Evolutionary conservation across 2,329 filamentous ascomycete species (phyloP).

Genomic region (Clarireedia paspali): DNA sequence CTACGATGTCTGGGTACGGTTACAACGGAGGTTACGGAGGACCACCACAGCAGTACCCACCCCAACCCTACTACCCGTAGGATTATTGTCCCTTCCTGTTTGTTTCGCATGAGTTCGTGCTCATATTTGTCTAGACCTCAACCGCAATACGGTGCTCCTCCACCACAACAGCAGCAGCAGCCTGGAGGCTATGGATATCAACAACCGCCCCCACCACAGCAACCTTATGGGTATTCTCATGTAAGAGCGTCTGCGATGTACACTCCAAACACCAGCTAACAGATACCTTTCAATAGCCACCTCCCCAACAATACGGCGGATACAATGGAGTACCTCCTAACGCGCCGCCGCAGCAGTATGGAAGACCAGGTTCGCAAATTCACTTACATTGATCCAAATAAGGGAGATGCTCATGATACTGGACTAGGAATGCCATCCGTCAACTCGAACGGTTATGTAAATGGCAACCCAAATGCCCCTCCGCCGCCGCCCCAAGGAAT

Average conservation of each 20-base stretch:
- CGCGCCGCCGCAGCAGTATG: constrained; percentile 38
- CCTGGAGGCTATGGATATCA: constrained; percentile 40
- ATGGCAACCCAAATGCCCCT: constrained; percentile 51
- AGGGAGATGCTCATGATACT: background rate
- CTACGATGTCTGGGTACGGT: constrained; percentile 54
- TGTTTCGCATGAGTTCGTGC: background rate
- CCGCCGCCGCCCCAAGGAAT: constrained; percentile 60
- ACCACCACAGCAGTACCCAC: constrained; percentile 32
- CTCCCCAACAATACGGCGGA: constrained; percentile 41
- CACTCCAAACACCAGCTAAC: background rate
- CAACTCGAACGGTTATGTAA: constrained; percentile 46
- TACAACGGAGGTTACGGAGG: constrained; percentile 39
- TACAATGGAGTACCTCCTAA: constrained; percentile 30
- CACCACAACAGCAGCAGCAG: constrained; percentile 22
- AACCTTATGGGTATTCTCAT: constrained; percentile 27
- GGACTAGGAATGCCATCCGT: constrained; percentile 33
- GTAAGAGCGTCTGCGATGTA: constrained; percentile 13
- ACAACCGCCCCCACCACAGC: constrained; percentile 39
- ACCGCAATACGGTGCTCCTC: constrained; percentile 23
- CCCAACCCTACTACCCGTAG: constrained; percentile 42
- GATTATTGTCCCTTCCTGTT: constrained; percentile 10
- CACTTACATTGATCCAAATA: background rate
- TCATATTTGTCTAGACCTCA: constrained; percentile 15
- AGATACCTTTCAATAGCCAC: constrained; percentile 23
- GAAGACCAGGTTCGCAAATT: constrained; percentile 41